Evolutionary conservation across 352 stramenopile species (phyloP), one percentile per base, ranked within the genome.

Genomic region (Phytopythium ostracodes): DNA sequence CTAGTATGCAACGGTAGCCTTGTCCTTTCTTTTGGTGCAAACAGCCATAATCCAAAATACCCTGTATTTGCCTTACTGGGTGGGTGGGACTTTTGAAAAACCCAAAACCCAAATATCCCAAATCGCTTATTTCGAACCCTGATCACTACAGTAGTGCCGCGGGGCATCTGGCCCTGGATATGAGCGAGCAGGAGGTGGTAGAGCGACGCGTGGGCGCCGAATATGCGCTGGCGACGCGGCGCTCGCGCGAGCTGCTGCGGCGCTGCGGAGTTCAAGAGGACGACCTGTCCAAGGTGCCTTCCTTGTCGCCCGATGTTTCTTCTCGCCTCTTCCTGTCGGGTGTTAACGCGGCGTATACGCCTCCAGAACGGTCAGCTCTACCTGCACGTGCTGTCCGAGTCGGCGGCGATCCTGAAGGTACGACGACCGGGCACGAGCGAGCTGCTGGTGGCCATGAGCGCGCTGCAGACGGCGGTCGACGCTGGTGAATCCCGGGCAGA

Each of bases 371-470:
- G 71, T 0, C 73, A 80, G 57, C 62, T 81, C 62, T 73, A 79
- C 47, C 64, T 84, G 18, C 71, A 81, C 40, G 71, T 81, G 33
- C 64, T 84, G n/a, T 70, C 76, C 33, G 76, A 84, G 50, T 49
- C 60, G 25, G 76, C 73, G 11, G 73, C 72, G 59, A 35, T 81
- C 15, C 63, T 84, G 5, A 62, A 67, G 42, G 62, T 84, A 56
- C 71, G 78, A 22, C 71, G 79, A 44, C 71, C 66, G 4, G 52
- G 44, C 6, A 75, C 61, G 42, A 81, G 71, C 63, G 79, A 66
- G 64, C 79, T 73, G 52, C 24, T 81, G 60, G 53, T 65, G 54
- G 76, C 73, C 6, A 52, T 67, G 22, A 60, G 52, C 9, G 66
- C 75, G 14, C 44, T 84, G 2, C 67, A 78, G 50, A 49, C 49